phyloP scores from a whole-genome alignment of 2,329 filamentous ascomycete species.

The Sclerotiophoma versabilis region DNA sequence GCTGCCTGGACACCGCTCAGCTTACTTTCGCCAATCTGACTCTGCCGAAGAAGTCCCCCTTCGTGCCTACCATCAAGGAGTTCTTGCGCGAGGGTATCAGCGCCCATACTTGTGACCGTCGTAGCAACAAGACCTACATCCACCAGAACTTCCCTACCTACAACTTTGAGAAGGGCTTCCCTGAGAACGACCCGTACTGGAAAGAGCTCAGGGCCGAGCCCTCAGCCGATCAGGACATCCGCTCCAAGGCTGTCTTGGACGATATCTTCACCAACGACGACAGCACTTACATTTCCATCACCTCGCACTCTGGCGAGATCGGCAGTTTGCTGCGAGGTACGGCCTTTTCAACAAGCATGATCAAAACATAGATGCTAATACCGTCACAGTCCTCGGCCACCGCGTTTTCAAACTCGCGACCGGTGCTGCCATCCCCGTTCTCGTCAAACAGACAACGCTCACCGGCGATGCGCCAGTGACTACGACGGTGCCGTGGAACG shows the following conservation, averaged over 20 bases:
- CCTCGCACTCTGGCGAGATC: constrained; percentile 67
- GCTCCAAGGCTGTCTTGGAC: constrained; percentile 56
- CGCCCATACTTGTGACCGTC: constrained; percentile 72
- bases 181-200: constrained; percentile 65
- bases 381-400: constrained; percentile 61
- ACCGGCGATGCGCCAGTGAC: constrained; percentile 41
- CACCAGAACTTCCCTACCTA: constrained; percentile 60
- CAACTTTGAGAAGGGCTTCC: constrained; percentile 67
- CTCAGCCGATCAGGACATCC: constrained; percentile 57
- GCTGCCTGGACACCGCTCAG: constrained; percentile 69
- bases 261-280: constrained; percentile 60
- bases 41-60: constrained; percentile 60
- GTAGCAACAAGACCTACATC: constrained; percentile 64
- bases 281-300: constrained; percentile 61
- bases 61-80: constrained; percentile 69
- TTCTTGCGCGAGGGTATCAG: constrained; percentile 70
- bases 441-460: constrained; percentile 65
- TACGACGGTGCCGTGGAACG: constrained; percentile 34
- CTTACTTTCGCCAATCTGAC: constrained; percentile 65
- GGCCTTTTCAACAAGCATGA: background rate
- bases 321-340: constrained; percentile 57
- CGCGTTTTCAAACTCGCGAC: constrained; percentile 69
- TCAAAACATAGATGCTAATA: constrained; percentile 3
- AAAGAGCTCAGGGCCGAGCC: constrained; percentile 58
- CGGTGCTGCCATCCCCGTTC: constrained; percentile 71